These are phyloP conservation scores for Saturnispora mendoncae DNA, from an alignment of 805 yeast genomes.

Conservation along the genomic window DNA sequence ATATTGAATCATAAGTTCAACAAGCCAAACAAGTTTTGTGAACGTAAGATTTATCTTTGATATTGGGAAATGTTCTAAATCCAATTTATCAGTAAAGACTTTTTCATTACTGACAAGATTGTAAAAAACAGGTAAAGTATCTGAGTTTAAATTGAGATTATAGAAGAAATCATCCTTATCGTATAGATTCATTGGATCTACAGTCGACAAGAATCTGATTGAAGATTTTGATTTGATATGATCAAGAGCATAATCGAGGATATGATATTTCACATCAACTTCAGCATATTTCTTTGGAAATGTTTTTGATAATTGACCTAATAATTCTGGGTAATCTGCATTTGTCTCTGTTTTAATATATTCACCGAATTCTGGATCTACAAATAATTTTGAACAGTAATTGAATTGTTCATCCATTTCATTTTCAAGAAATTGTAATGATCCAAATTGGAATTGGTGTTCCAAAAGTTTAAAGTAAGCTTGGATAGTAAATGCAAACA, in stretches of 20 bases:
- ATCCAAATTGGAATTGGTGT: neutral
- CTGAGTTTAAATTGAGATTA: constrained; percentile 17
- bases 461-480: constrained; percentile 26
- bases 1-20: constrained; percentile 18
- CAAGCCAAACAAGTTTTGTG: constrained; percentile 3
- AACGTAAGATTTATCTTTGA: constrained; percentile 12
- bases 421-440: constrained; percentile 11
- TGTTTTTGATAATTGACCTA: constrained; percentile 8
- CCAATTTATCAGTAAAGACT: constrained; percentile 17
- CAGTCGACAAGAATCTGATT: constrained; percentile 19
- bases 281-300: constrained; percentile 17
- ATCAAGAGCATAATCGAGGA: constrained; percentile 18
- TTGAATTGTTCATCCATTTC: constrained; percentile 18
- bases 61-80: constrained; percentile 10
- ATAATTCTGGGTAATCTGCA: constrained; percentile 11
- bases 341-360: constrained; percentile 2
- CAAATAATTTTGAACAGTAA: constrained; percentile 20
- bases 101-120: constrained; percentile 19
- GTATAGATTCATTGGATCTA: constrained; percentile 22
- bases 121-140: constrained; percentile 18
- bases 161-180: constrained; percentile 14
- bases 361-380: constrained; percentile 13
- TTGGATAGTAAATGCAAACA: constrained; percentile 23
- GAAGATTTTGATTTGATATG: constrained; percentile 14
- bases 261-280: constrained; percentile 18